Evolutionary conservation across 2,329 filamentous ascomycete genomes (phyloP), one percentile per base, ranked within the genome.

Genomic region (Capronia americana): DNA sequence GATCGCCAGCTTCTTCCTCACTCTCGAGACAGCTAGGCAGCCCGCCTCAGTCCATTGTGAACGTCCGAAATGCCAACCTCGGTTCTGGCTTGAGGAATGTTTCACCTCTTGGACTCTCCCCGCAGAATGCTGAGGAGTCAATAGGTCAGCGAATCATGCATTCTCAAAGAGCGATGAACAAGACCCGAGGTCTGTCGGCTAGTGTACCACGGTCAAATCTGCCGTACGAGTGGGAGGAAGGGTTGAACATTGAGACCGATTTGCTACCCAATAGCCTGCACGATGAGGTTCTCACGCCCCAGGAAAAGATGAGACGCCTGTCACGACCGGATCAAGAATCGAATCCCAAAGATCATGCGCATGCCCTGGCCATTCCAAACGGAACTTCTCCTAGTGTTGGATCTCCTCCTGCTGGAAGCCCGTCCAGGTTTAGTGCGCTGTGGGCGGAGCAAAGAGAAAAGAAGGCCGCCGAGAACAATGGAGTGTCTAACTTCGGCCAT

Each of bases 191-290:
- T 51, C 83, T 88, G 75, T 89, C 87, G 20, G 84, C 86, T 4
- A 89, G 87, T 74, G 80, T 89, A 76, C 87, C 78, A 75, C 85
- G 77, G 66, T 79, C 81, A 1, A 76, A 76, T 64, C 74, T 76
- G 3, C 65, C 71, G 63, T 85, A 88, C 70, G 86, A 88, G 59
- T 88, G 86, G 82, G 79, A 88, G 75, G 78, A 88, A 63, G 79
- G 80, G 46, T 95, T 96, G 74, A 86, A 90, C 32, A 94, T 95
- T 73, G 92, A 96, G 77, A 93, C 96, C 74, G 93, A 96, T 74
- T 92, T 95, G 73, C 84, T 98, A 10, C 95, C 94, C 0, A 90
- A 84, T 30, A 87, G 84, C 63, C 77, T 90, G 54, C 86, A 87
- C 69, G 87, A 90, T 70, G 82, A 90, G 73, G 82, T 89, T 14